These are phyloP conservation scores for Leptomonas pyrrhocoris DNA, from an alignment of 208 protist species.

Conservation along the genomic window DNA sequence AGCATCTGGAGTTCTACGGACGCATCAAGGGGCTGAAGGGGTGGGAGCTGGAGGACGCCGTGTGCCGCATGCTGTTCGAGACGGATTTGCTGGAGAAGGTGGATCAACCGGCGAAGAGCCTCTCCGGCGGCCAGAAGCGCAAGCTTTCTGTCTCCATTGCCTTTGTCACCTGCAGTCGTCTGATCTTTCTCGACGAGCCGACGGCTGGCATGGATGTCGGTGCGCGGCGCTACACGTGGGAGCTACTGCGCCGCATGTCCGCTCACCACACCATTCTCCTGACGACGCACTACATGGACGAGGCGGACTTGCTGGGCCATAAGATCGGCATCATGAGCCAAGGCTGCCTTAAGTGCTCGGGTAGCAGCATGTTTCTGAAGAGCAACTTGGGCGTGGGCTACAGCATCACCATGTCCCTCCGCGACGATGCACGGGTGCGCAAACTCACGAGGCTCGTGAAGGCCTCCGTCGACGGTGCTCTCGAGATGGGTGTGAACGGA, in stretches of 20 bases:
- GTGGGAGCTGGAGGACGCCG: constrained; percentile 25
- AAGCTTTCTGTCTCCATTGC: constrained; percentile 88
- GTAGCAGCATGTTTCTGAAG: constrained; percentile 68
- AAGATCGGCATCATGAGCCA: constrained; percentile 91
- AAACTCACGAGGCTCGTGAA: constrained; percentile 25
- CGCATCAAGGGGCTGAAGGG: constrained; percentile 82
- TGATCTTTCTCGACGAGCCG: constrained; percentile 92
- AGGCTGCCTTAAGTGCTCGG: constrained; percentile 54
- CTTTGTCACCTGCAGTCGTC: constrained; percentile 75
- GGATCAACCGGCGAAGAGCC: constrained; percentile 30
- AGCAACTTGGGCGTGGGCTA: constrained; percentile 56
- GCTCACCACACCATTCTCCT: constrained; percentile 65
- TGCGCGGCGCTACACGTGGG: constrained; percentile 84
- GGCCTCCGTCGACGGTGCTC: constrained; percentile 22
- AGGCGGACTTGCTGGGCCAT: constrained; percentile 95
- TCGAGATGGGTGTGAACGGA: constrained; percentile 30
- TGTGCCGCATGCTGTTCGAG: constrained; percentile 43
- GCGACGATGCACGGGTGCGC: constrained; percentile 29
- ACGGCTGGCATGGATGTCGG: constrained; percentile 89
- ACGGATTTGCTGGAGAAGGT: constrained; percentile 66
- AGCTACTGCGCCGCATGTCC: constrained; percentile 56
- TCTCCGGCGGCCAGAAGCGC: constrained; percentile 90
- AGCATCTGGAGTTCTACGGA: constrained; percentile 92
- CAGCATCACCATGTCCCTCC: constrained; percentile 43
- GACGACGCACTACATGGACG: constrained; percentile 97